Evolutionary conservation across 768 basidiomycete genomes (phyloP), one percentile per base, ranked within the genome.

Genomic region (Leccinum olivaceopallidum): DNA sequence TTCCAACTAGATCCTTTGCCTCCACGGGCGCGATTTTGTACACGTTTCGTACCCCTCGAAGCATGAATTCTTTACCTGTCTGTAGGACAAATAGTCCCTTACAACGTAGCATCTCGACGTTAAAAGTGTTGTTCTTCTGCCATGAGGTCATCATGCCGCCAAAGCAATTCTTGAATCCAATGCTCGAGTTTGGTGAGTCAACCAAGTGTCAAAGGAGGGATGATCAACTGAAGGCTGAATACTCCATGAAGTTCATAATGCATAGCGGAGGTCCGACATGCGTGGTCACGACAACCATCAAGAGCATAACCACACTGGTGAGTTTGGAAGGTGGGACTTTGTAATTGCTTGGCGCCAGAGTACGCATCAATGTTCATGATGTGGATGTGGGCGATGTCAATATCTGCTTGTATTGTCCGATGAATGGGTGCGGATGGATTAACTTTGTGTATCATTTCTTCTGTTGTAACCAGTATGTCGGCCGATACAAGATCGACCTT

Each of bases 1-100:
- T 70, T 2, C 83, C 86, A 24, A 85, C 57, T 22, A 67, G 50
- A 7, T 72, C 76, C 59, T 71, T 72, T 47, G 70, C 74, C n/a
- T 67, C 68, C 44, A 86, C 76, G 53, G 79, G 74, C 0, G 73
- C 69, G 14, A 95, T 82, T 66, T 99, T 96, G 70, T 95, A 99
- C 73, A 98, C 81, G 65, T 79, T 92, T 64, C 92, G 80, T 13
- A 99, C 97, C 3, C 95, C 97, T 70, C 98, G 97, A 51, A 99
- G 75, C 56, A 98, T 84, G 66, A 87, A 83, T 58, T 83, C 79
- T 56, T 82, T 77, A 2, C 89, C 89, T 0, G 76, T 73, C 3
- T 79, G 72, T 12, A 79, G 76, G 16, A 73, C 73, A 63, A 96
- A 86, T 20, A 94, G 79, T 8, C 95, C 96, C 72, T 99, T 98